Evolutionary conservation across 2,329 filamentous ascomycete genomes (phyloP), one percentile per base, ranked within the genome.

Genomic region (Leptosphaerulina australis): DNA sequence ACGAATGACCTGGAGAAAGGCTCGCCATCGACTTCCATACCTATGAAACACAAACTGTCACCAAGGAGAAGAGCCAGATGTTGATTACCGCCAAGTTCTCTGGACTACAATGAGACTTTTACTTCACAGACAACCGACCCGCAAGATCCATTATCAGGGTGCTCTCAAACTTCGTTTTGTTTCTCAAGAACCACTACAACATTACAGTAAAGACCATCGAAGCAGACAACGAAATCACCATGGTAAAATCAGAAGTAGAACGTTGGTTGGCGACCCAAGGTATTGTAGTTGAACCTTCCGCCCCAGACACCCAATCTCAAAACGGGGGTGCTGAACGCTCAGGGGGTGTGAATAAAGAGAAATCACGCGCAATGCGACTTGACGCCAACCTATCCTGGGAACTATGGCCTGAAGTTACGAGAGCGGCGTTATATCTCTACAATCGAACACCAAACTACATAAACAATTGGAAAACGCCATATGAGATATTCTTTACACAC

Each of bases 281-380:
- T 10, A 47, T 56, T 31, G 37, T 5, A 24, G n/a, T 53, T 30
- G 35, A 56, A 41, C 49, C 37, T 44, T 54, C 14, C 4, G 40
- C 36, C 5, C 51, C 22, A 36, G 41, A 54, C 34, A 54, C 40
- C 2, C 14, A 54, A 46, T 34, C 26, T 11, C 15, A 55, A 20
- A 55, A 55, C 18, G 18, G 33, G n/a, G 28, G 41, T 28, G 41
- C 28, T n/a, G 17, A 55, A 39, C 43, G 43, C 41, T 54, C 25
- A 54, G 40, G 21, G 39, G 40, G 33, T 25, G 33, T 50, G 12
- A 46, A 31, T 2, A 50, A 46, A 24, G 28, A 50, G 7, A 50
- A 50, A 39, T 9, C 31, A 5, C 36, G 36, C 21, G 24, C 31
- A 15, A 55, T 50, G 5, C 12, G 26, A 39, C 33, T 54, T 15